Base-by-base conservation (phyloP, 768 basidiomycete species). In the Kwoniella botswanensis region DNA sequence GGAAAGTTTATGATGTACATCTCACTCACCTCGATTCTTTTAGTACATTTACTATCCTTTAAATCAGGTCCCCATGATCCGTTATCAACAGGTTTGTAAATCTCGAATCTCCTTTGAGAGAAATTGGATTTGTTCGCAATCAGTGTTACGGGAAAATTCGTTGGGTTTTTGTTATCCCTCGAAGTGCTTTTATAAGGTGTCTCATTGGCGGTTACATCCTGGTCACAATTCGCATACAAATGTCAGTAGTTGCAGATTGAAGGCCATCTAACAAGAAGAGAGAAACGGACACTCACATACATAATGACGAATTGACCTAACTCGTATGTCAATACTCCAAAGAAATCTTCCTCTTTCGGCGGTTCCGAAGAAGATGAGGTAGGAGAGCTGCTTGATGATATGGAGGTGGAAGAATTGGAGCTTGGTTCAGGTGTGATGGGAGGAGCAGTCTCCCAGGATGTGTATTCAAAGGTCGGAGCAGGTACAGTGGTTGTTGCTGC, bases 21-120 rank as follows among this genome's bases (percentile, higher is more conserved):
- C 35, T 35, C 35, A 35, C 63, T 64, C 22, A 64, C 63, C 52
- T 15, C 63, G 3, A 64, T 42, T 43, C 11, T 35, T 9, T 17
- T 46, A 7, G 18, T 17, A 13, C 50, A 35, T 7, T 41, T 41
- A 42, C 63, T 64, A 18, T 26, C 63, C 12, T 64, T 43, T 2
- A 64, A 53, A 15, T 64, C 63, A 21, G 52, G 63, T 35, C 63
- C 63, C 50, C 50, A 64, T 18, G 50, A 52, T 18, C 63, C 63
- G 35, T 64, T 41, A 11, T 64, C 46, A n/a, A 29, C 41, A n/a
- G 63, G 22, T 35, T 54, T 64, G 52, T n/a, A 64, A 18, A 64
- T 35, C 24, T 64, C 63, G 26, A 64, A 64, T 15, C 15, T 24
- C 22, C 63, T 24, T 18, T 54, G 26, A 3, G 63, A 64, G 21